Base-by-base conservation (phyloP, 169 alveolate species). In the Neospora caninum region DNA sequence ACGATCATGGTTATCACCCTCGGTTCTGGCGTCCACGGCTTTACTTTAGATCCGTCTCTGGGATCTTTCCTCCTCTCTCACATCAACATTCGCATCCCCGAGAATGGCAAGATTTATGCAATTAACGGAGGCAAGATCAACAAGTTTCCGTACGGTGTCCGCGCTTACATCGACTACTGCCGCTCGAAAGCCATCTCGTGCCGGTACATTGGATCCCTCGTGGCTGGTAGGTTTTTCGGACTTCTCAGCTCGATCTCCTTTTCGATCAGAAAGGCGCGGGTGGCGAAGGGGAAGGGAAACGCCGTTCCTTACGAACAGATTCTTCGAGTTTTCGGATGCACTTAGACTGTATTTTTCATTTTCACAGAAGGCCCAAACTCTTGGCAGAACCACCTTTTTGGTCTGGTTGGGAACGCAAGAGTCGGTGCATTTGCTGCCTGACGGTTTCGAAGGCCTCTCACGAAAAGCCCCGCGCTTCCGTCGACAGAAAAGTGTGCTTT, bases 161-260 rank as follows among this genome's bases (percentile, higher is more conserved):
- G 80, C 38, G 91, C 54, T 2, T 92, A 92, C 92, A 80, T 92
- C 86, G 67, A 36, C 80, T 73, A 91, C 88, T 91, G 94, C 58
- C 94, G 70, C 78, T 20, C 49, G 67, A 91, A 91, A 29, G 73
- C 38, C n/a, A 39, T 91, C 36, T 91, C 94, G 53, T 70, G 88
- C 41, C 58, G 97, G 82, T 96, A 96, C 80, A 95, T 95, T 84
- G 97, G 97, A 9, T 95, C 96, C 18, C 94, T 95, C 92, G 97
- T 95, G 39, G 96, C 97, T 39, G 92, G 92, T 87, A 36, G 36
- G 91, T 83, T 22, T 7, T 13, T 78, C 36, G 0, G 31, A 10
- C 1, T 29, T 20, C 9, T 64, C 78, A 25, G 34, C 34, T 29
- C 78, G 36, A 0, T 0, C 25, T 64, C 34, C 78, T 0, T 29